Evolutionary conservation across 192 early-diverging fungal genomes (phyloP).

Genomic region (Coemansia nantahalensis): DNA sequence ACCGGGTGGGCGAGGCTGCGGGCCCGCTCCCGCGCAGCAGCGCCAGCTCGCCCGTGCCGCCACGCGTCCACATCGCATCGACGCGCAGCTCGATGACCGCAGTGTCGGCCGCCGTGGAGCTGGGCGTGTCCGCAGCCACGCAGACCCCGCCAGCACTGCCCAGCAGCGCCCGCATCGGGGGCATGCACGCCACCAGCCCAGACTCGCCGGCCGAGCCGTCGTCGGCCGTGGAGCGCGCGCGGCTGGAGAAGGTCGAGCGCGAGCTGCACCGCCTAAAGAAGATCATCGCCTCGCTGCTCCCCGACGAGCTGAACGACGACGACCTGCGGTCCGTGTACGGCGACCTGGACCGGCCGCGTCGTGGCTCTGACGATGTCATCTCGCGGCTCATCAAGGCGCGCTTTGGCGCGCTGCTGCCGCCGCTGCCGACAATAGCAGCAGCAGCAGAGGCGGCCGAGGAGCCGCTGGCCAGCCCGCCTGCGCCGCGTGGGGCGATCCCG

Average conservation of each 20-base stretch:
- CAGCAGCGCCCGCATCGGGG: not conserved
- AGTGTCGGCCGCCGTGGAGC: not conserved
- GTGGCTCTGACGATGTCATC: constrained; percentile 28
- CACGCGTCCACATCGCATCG: not conserved
- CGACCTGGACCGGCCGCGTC: constrained; percentile 28
- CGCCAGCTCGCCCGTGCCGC: not conserved
- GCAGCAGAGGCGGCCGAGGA: not conserved
- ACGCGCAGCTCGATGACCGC: constrained; percentile 11
- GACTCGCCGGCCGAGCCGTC: not conserved
- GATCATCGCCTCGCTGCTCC: constrained; percentile 46
- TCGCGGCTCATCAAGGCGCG: constrained; percentile 24
- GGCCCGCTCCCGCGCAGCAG: not conserved
- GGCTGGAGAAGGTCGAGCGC: constrained; percentile 47
- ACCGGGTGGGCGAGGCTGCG: not conserved
- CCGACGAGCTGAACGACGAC: constrained; percentile 46
- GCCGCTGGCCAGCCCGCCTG: not conserved
- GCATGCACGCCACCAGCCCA: too few relatives aligned
- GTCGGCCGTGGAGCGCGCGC: constrained; percentile 26
- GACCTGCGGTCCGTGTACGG: constrained; percentile 50
- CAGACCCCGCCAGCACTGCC: not conserved
- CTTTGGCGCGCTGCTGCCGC: constrained; percentile 11
- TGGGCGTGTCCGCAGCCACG: not conserved
- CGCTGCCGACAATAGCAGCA: constrained; percentile 2
- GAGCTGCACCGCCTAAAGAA: constrained; percentile 46
- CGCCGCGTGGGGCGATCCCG: not conserved